Percentiles rank a stretch among this genome's conserved stretches.
These are phyloP conservation scores for Calonectria pseudoreteaudii DNA, from an alignment of 2,329 filamentous ascomycete genomes.

Conservation along the genomic window DNA sequence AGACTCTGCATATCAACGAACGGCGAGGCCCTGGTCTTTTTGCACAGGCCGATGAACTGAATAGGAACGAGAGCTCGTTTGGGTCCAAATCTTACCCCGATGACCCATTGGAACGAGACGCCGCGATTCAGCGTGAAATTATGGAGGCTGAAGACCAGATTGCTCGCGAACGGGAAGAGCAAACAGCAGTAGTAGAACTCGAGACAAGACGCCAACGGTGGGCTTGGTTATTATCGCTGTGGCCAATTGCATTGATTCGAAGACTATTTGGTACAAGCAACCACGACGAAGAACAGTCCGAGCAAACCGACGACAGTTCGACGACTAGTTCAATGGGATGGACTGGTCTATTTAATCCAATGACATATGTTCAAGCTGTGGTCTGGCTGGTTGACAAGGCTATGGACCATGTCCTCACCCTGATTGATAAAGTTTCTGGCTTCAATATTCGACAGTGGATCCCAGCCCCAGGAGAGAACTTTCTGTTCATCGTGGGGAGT, in stretches of 20 bases:
- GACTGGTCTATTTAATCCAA: constrained; percentile 46
- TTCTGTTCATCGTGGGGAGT: constrained; percentile 4
- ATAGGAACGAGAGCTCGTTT: constrained; percentile 12
- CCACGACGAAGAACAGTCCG: constrained; percentile 17
- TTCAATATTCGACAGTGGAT: constrained; percentile 2
- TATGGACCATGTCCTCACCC: constrained; percentile 33
- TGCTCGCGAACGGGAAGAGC: constrained; percentile 28
- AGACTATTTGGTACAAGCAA: neutral
- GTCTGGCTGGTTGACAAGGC: constrained; percentile 37
- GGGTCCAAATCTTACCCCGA: constrained; percentile 11
- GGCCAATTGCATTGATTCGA: constrained; percentile 31
- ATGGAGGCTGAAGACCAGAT: constrained; percentile 30
- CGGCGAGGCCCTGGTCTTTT: constrained; percentile 20
- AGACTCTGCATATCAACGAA: neutral
- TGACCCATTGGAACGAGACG: constrained; percentile 29
- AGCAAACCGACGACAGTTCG: constrained; percentile 13
- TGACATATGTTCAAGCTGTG: constrained; percentile 45
- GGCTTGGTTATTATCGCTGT: constrained; percentile 36
- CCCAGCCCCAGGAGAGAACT: neutral
- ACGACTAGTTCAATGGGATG: constrained; percentile 32
- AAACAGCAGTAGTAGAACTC: neutral
- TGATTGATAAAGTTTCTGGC: constrained; percentile 31
- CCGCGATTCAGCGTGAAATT: constrained; percentile 36
- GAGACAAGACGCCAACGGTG: constrained; percentile 33
- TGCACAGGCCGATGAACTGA: constrained; percentile 5